Base-by-base conservation (phyloP, 768 basidiomycete species). In the Scleroderma bovista region DNA sequence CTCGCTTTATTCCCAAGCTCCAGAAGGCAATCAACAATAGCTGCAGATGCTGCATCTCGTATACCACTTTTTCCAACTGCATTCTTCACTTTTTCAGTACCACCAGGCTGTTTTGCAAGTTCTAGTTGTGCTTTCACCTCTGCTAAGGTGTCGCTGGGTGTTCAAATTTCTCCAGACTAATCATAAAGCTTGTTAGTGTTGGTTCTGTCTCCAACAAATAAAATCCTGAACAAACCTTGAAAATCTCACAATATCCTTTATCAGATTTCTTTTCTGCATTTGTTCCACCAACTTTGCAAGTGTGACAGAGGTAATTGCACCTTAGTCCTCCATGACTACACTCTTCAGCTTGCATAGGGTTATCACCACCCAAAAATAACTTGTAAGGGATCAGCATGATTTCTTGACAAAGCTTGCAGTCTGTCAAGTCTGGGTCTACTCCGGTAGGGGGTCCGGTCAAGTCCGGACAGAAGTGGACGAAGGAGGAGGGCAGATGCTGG, bases 341-440 rank as follows among this genome's bases (percentile, higher is more conserved):
- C 6, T 62, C 59, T 32, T 72, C 67, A 0, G 68, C 60, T 17
- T 72, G 71, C 71, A 71, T 70, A 0, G 65, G 71, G 19, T 72
- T 72, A 50, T 72, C 62, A 6, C 62, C 59, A 0, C 56, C 42
- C 1, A 62, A 20, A 15, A 69, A 5, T 0, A 68, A 50, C 0
- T 29, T 24, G 24, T 64, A 70, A 0, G 56, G 65, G 0, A 55
- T 45, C 0, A 70, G 42, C 36, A 63, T 42, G n/a, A 69, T 56
- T 22, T 66, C 55, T n/a, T 62, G 49, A 1, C 57, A 3, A 24
- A 50, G 11, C 26, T 59, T 56, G 22, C 55, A 45, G 40, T 69
- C n/a, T n/a, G n/a, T n/a, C n/a, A n/a, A n/a, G n/a, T n/a, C n/a
- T n/a, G n/a, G n/a, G n/a, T n/a, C n/a, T n/a, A n/a, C n/a, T n/a